These are phyloP conservation scores for Ceratobasidium sp. DNA, from an alignment of 1,284 basidiomycete genomes.

Conservation along the genomic window DNA sequence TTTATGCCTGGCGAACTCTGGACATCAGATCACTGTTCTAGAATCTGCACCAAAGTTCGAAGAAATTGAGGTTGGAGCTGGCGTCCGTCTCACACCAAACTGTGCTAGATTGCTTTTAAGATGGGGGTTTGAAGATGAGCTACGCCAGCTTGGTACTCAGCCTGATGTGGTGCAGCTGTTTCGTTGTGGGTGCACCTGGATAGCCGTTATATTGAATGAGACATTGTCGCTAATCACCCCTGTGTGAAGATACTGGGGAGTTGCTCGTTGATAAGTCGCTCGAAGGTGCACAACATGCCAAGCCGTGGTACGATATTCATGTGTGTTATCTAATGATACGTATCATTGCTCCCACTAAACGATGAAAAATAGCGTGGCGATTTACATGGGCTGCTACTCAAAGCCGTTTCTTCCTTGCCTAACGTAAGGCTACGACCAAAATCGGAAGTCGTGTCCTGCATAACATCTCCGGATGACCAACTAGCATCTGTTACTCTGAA, in stretches of 20 bases:
- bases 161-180: slow-evolving; percentile 60
- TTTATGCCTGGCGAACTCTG: slow-evolving; percentile 58
- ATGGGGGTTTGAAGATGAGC: slow-evolving; percentile 63
- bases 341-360: neutral
- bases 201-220: slow-evolving; percentile 32
- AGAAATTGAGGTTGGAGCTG: slow-evolving; percentile 59
- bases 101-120: slow-evolving; percentile 60
- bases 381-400: slow-evolving; percentile 63
- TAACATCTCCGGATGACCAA: slow-evolving; percentile 48
- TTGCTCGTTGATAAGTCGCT: slow-evolving; percentile 45
- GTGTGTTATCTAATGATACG: slow-evolving; percentile 21
- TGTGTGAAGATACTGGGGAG: slow-evolving; percentile 43
- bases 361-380: slow-evolving; percentile 59
- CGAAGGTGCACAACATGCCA: slow-evolving; percentile 43
- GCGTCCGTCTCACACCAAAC: slow-evolving; percentile 64
- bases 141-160: slow-evolving; percentile 59
- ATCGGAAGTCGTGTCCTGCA: slow-evolving; percentile 39
- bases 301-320: slow-evolving; percentile 65
- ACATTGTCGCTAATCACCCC: no score
- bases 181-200: slow-evolving; percentile 58
- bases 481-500: slow-evolving; percentile 55
- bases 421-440: slow-evolving; percentile 36
- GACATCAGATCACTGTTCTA: slow-evolving; percentile 60
- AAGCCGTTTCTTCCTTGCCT: slow-evolving; percentile 54
- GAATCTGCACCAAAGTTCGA: slow-evolving; percentile 59